Evolutionary conservation across 2,329 filamentous ascomycete species (phyloP).

Genomic region (Colletotrichum scovillei): DNA sequence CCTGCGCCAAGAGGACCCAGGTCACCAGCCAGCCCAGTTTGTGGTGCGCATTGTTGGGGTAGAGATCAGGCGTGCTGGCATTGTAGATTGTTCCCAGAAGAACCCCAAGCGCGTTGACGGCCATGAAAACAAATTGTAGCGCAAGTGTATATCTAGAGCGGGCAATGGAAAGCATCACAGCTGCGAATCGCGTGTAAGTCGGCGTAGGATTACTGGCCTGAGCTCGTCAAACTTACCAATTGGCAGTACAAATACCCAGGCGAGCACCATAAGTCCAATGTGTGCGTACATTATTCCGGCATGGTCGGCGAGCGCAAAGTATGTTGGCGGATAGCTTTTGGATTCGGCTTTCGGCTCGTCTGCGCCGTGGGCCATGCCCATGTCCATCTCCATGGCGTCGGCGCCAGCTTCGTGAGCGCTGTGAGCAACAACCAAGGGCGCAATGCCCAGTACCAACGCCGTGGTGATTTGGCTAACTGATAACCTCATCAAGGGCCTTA

Average conservation of each 20-base stretch:
- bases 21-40: conserved; percentile 88
- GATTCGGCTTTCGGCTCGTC: conserved; percentile 31
- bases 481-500: not conserved
- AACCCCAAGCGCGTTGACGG: conserved; percentile 72
- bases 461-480: not conserved
- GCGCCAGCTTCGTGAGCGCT: conserved; percentile 37
- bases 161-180: conserved; percentile 86
- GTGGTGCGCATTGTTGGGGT: conserved; percentile 88
- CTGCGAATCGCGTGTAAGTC: conserved; percentile 54
- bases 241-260: conserved; percentile 80
- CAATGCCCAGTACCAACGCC: conserved; percentile 2
- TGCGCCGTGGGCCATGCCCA: conserved; percentile 28
- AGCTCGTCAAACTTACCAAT: conserved; percentile 65
- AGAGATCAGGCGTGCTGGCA: conserved; percentile 83
- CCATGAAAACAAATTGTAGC: conserved; percentile 75
- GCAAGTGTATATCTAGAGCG: conserved; percentile 79
- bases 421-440: conserved; percentile 23
- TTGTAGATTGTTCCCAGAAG: conserved; percentile 80
- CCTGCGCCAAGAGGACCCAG: conserved; percentile 77
- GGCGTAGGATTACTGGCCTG: not conserved
- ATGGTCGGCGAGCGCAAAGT: conserved; percentile 68
- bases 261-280: conserved; percentile 75
- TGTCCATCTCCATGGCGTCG: conserved; percentile 30
- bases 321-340: conserved; percentile 58
- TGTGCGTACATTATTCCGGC: conserved; percentile 73